Evolutionary conservation across 1,284 basidiomycete genomes (phyloP).

Genomic region (Papiliotrema terrestris): DNA sequence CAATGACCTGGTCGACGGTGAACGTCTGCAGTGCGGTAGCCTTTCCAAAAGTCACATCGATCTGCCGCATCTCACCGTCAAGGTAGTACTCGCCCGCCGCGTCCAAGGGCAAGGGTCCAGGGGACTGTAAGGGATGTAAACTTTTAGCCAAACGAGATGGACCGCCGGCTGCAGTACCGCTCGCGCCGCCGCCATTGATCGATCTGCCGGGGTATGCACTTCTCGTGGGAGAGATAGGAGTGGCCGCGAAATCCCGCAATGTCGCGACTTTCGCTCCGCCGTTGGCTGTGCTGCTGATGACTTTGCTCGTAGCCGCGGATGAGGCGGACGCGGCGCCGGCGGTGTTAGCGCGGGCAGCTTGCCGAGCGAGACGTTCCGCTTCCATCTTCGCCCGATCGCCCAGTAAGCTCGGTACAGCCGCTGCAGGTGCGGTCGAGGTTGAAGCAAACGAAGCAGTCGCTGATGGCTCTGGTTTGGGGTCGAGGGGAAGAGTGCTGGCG

Average conservation of each 20-base stretch:
- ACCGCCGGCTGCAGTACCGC: neutral
- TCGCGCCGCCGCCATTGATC: neutral
- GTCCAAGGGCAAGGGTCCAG: slow-evolving; percentile 30
- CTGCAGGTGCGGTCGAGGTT: neutral
- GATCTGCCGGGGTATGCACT: neutral
- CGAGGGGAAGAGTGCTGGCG: neutral
- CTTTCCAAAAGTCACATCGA: slow-evolving; percentile 22
- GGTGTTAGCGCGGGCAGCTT: neutral
- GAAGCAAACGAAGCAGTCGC: neutral
- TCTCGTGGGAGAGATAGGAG: neutral
- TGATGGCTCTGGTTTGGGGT: neutral
- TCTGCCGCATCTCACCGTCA: slow-evolving; percentile 41
- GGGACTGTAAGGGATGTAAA: slow-evolving; percentile 33
- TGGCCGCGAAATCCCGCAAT: neutral
- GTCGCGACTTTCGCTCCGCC: neutral
- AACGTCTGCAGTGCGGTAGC: slow-evolving; percentile 24
- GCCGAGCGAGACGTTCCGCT: slow-evolving; percentile 36
- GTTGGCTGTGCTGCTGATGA: neutral
- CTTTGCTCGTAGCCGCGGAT: neutral
- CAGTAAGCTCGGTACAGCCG: neutral
- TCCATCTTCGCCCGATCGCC: slow-evolving; percentile 44
- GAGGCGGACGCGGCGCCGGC: neutral
- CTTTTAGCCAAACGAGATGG: neutral
- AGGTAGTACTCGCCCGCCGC: slow-evolving; percentile 43
- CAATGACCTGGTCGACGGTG: slow-evolving; percentile 26